phyloP scores from a whole-genome alignment of 345 rosid species.

The Ricinus communis region DNA sequence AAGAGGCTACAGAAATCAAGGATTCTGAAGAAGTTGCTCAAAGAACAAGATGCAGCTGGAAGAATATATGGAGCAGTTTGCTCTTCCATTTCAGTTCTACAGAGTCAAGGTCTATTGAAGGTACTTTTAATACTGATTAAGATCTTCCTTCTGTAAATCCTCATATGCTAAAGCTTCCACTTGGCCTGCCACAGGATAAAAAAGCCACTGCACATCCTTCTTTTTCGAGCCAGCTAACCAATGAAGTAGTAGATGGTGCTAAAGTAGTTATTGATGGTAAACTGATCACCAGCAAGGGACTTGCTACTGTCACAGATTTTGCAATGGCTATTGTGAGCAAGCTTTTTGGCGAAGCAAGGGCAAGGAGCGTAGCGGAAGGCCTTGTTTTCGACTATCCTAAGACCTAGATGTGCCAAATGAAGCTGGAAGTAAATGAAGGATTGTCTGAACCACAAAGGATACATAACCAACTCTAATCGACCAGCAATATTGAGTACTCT shows the following conservation, averaged over 20 bases:
- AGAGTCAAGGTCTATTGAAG: slow-evolving; percentile 70
- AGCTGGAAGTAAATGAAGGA: background rate
- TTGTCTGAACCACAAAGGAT: background rate
- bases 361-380: slow-evolving; percentile 85
- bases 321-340: slow-evolving; percentile 72
- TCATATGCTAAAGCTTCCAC: slow-evolving; percentile 8
- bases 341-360: slow-evolving; percentile 79
- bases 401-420: slow-evolving; percentile 21
- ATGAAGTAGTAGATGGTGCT: slow-evolving; percentile 43
- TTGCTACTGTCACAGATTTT: slow-evolving; percentile 58
- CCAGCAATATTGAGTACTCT: too few relatives aligned
- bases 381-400: slow-evolving; percentile 73
- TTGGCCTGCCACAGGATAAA: slow-evolving; percentile 50
- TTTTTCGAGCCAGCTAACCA: slow-evolving; percentile 27
- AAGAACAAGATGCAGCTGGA: slow-evolving; percentile 65
- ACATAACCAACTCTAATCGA: background rate
- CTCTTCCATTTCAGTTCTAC: slow-evolving; percentile 59
- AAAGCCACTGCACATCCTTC: slow-evolving; percentile 58
- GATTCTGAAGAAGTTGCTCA: slow-evolving; percentile 71
- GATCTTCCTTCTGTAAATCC: background rate
- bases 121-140: slow-evolving; percentile 26
- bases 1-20: slow-evolving; percentile 65
- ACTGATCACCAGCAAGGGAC: slow-evolving; percentile 78
- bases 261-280: slow-evolving; percentile 83
- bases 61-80: slow-evolving; percentile 72